Percentiles rank a stretch among this genome's conserved stretches.
Conservation (phyloP, 345 rosid species). For the Rhodamnia argentea region DNA sequence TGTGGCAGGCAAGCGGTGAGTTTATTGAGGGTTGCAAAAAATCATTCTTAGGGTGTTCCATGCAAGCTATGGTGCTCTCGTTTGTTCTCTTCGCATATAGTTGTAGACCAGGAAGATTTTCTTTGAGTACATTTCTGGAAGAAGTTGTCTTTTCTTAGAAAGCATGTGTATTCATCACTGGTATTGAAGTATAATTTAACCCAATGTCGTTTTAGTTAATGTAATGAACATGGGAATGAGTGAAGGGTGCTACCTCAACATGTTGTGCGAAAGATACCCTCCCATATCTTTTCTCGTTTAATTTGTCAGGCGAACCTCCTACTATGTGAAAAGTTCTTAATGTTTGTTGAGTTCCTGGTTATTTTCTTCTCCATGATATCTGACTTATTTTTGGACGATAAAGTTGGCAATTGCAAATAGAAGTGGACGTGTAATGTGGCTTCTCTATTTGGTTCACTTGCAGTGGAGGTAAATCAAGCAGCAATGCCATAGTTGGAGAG, state of each 20-base stretch:
- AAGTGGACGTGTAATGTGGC: not conserved
- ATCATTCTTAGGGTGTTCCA: not conserved
- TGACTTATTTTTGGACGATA: not conserved
- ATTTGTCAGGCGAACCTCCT: not conserved
- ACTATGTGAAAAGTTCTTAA: not conserved
- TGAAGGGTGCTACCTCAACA: not conserved
- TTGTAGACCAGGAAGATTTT: not conserved
- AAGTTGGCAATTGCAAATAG: not conserved
- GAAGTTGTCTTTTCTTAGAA: not conserved
- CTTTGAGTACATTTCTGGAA: not conserved
- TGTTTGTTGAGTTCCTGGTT: not conserved
- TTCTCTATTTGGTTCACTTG: slow-evolving; percentile 1
- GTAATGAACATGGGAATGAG: not conserved
- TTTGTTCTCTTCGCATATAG: not conserved
- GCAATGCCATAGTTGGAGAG: slow-evolving; percentile 64
- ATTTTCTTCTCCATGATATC: not conserved
- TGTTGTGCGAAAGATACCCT: not conserved
- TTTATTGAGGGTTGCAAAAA: not conserved
- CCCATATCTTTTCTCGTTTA: not conserved
- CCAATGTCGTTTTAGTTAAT: not conserved
- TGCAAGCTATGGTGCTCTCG: not conserved
- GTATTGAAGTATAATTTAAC: not conserved
- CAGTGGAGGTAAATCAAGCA: slow-evolving; percentile 71
- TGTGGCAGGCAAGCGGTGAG: slow-evolving; percentile 73
- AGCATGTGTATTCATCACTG: not conserved